Conservation (phyloP, 768 basidiomycete genomes). For the Lactarius tabidus region DNA sequence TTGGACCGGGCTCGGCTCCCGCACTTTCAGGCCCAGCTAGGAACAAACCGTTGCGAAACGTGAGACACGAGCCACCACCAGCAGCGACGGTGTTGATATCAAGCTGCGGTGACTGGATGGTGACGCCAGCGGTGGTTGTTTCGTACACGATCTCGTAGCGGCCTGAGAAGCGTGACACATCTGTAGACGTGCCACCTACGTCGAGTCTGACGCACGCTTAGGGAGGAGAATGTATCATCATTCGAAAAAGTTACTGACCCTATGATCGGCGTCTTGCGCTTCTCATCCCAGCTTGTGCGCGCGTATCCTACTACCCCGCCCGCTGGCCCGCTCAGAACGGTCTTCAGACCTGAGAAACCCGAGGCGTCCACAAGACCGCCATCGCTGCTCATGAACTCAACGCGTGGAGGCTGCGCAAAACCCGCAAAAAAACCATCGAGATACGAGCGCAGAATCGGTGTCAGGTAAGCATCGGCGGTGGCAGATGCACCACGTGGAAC, state of each 20-base stretch:
- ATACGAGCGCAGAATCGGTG: conserved; percentile 80
- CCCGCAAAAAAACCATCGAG: conserved; percentile 89
- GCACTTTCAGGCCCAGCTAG: conserved; percentile 90
- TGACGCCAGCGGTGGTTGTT: conserved; percentile 91
- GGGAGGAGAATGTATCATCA: background rate
- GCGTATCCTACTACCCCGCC: conserved; percentile 97
- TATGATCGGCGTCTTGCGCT: conserved; percentile 70
- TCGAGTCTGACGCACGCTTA: conserved; percentile 52
- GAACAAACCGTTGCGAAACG: conserved; percentile 88
- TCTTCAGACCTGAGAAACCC: conserved; percentile 91
- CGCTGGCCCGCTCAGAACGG: conserved; percentile 88
- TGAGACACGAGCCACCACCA: conserved; percentile 87
- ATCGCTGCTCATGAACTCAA: conserved; percentile 96
- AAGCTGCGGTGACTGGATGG: conserved; percentile 87
- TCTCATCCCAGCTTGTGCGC: conserved; percentile 83
- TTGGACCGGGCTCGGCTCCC: conserved; percentile 90
- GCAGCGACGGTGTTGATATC: conserved; percentile 97
- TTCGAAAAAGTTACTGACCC: conserved; percentile 48
- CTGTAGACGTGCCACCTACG: conserved; percentile 94
- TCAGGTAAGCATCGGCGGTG: conserved; percentile 93
- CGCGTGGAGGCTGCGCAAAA: conserved; percentile 70
- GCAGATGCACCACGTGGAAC: conserved; percentile 89
- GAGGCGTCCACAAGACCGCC: conserved; percentile 76
- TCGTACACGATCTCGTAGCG: conserved; percentile 92
- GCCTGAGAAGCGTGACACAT: conserved; percentile 90